phyloP scores from a whole-genome alignment of 2,329 filamentous ascomycete species.

The Colletotrichum theobromicola region DNA sequence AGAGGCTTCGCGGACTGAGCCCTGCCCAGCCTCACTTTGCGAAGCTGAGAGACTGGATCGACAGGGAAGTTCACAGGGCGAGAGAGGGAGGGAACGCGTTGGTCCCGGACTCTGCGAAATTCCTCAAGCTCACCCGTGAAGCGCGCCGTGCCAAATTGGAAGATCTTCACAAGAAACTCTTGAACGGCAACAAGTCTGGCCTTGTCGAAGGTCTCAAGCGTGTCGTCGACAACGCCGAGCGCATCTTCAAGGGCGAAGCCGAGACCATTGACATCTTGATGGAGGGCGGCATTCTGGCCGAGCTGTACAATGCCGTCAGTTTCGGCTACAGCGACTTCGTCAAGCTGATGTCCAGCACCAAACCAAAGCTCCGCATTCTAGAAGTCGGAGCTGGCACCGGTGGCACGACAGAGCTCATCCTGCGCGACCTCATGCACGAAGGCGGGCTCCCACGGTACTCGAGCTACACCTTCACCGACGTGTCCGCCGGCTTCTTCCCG shows the following conservation, averaged over 20 bases:
- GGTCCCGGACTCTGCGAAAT: not conserved
- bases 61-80: not conserved
- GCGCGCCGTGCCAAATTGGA: not conserved
- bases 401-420: not conserved
- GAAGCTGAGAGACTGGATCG: not conserved
- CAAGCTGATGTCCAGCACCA: conserved; percentile 26
- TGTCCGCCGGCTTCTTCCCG: conserved; percentile 30
- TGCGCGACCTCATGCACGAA: not conserved
- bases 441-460: not conserved
- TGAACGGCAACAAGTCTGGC: not conserved
- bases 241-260: conserved; percentile 26
- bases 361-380: conserved; percentile 37
- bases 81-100: not conserved
- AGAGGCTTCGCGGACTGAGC: not conserved
- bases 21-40: not conserved
- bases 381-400: conserved; percentile 12
- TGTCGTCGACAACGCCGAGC: conserved; percentile 4
- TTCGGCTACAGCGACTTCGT: not conserved
- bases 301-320: not conserved
- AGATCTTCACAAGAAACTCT: not conserved
- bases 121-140: not conserved
- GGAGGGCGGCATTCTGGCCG: conserved; percentile 19
- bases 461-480: conserved; percentile 34
- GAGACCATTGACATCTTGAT: conserved; percentile 34
- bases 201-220: not conserved